Base-by-base conservation (phyloP, 2,329 filamentous ascomycete genomes). In the Exophiala sp. region DNA sequence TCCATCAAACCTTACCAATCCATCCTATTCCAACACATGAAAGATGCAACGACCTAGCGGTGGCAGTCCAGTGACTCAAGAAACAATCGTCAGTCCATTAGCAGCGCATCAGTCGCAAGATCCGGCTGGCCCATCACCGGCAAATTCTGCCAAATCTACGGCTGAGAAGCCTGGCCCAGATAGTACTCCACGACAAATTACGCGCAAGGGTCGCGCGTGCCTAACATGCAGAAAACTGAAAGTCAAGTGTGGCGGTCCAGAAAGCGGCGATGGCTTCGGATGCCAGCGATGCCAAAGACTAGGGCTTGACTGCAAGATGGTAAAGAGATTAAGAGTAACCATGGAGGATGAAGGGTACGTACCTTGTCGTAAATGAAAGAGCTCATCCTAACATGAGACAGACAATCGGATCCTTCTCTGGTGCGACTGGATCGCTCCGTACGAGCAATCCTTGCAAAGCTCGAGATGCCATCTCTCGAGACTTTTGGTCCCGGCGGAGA, bases 171-270 rank as follows among this genome's bases (percentile, higher is more conserved):
- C 41, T 8, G 29, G 18, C 14, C 29, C 41, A 11, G 41, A 43
- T 7, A 29, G 24, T 29, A 43, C 41, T 43, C 41, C 41, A n/a
- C 53, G 51, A 9, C 62, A 59, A 32, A 53, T 58, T 10, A 56
- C 62, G 29, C 58, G 60, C 21, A 63, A 63, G 54, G 62, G 62
- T 12, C 56, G 62, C 20, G 62, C 62, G 12, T 63, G 62, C 54
- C 46, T 63, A 11, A 56, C 62, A 9, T 63, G 62, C 43, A 58
- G 62, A 20, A 63, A 63, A 44, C 50, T 63, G 24, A 63, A 62
- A 44, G 60, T 63, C 20, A 63, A 63, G 53, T 63, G 62, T 45
- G 62, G 62, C 55, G 54, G 52, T 24, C 57, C 58, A 16, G 62
- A 63, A 39, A 56, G 58, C 14, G 62, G 62, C 5, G 54, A 59